Evolutionary conservation across 495 filamentous ascomycete genomes (phyloP).

Genomic region (Chaetomium fimeti): DNA sequence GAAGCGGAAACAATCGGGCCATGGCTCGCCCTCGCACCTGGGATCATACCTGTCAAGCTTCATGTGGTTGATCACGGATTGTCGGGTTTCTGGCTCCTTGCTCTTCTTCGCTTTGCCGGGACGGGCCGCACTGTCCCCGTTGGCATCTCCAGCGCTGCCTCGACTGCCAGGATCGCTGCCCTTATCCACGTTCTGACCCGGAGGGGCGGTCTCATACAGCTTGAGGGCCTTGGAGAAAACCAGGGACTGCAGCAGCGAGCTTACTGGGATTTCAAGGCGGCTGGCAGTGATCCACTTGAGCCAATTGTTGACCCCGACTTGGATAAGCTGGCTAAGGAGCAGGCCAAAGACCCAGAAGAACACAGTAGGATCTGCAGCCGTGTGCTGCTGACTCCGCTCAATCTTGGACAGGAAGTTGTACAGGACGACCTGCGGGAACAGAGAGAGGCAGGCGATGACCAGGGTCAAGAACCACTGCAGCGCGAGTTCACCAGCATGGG

Average conservation of each 20-base stretch:
- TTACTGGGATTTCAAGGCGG: constrained; percentile 57
- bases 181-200: constrained; percentile 41
- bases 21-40: not conserved
- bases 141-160: not conserved
- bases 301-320: constrained; percentile 54
- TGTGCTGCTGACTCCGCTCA: constrained; percentile 46
- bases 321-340: constrained; percentile 50
- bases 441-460: constrained; percentile 50
- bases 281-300: constrained; percentile 60
- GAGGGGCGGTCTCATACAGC: constrained; percentile 64
- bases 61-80: constrained; percentile 43
- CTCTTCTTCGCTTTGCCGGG: constrained; percentile 18
- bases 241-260: constrained; percentile 60
- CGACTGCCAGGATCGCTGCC: not conserved
- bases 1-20: not conserved
- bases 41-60: constrained; percentile 40
- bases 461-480: constrained; percentile 52
- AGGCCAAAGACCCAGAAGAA: constrained; percentile 60
- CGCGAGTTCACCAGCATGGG: constrained; percentile 46
- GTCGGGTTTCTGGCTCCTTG: constrained; percentile 23
- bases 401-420: constrained; percentile 57
- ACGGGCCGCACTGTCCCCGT: not conserved
- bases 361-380: constrained; percentile 34
- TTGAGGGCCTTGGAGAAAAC: constrained; percentile 67
- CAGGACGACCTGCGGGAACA: constrained; percentile 62